Percentiles rank a stretch among this genome's conserved stretches.
Conservation (phyloP, 768 basidiomycete genomes). For the Podaxis carcinomalis region DNA sequence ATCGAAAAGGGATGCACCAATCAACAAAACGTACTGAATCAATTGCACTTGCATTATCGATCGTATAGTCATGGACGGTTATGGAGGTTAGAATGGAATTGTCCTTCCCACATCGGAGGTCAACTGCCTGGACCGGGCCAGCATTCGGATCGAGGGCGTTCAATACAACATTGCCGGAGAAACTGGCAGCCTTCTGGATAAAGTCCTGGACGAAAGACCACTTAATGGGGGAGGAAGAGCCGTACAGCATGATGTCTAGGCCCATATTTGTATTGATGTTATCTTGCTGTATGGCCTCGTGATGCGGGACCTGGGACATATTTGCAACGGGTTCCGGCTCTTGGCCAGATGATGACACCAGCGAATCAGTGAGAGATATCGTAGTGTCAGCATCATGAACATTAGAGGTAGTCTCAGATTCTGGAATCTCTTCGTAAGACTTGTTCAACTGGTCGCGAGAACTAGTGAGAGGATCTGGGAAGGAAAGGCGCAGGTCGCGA, state of each 20-base stretch:
- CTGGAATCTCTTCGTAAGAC: constrained; percentile 51
- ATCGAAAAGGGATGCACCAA: constrained; percentile 21
- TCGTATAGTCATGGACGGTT: constrained; percentile 35
- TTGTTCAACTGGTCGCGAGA: constrained; percentile 58
- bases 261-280: constrained; percentile 29
- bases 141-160: constrained; percentile 21
- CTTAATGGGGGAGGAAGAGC: constrained; percentile 51
- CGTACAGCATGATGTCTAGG: constrained; percentile 68
- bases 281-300: constrained; percentile 19
- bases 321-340: constrained; percentile 30
- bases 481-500: constrained; percentile 75
- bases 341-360: constrained; percentile 21
- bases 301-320: constrained; percentile 32
- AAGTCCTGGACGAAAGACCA: constrained; percentile 59
- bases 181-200: constrained; percentile 47
- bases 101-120: constrained; percentile 23
- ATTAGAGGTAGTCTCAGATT: constrained; percentile 29
- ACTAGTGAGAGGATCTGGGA: constrained; percentile 79
- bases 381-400: constrained; percentile 15
- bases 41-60: constrained; percentile 16
- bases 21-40: constrained; percentile 30
- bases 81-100: constrained; percentile 26
- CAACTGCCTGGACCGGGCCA: constrained; percentile 23
- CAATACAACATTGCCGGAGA: constrained; percentile 30
- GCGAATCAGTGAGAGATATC: constrained; percentile 5